Evolutionary conservation across 2,329 filamentous ascomycete species (phyloP), one percentile per base, ranked within the genome.

Genomic region (Macrophomina pseudophaseolina): DNA sequence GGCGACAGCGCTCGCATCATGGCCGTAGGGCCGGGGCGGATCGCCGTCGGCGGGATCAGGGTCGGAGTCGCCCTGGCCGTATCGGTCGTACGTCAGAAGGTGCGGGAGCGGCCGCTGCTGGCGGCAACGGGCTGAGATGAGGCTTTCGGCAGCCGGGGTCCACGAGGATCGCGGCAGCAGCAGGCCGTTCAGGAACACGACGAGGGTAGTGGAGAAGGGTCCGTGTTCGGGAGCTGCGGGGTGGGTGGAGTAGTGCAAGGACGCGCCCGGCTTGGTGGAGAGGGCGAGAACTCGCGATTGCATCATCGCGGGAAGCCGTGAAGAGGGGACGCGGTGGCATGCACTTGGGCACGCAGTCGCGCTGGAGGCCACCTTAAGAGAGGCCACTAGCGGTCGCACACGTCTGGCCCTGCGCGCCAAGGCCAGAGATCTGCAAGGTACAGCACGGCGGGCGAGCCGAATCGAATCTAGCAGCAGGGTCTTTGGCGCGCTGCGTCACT

Each of bases 51-150:
- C 69, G 14, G 76, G 81, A 58, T 87, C 84, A 3, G 74, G 72
- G n/a, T 85, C 84, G 56, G 72, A 82, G 70, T 76, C 81, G 9
- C 85, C 86, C 72, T 88, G 86, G 8, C 86, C 86, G 69, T 83
- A 87, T 49, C 86, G 84, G 73, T 88, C 86, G 68, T 88, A 88
- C 52, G 81, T 82, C 3, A 88, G 76, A 18, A 87, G 72, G 14
- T 78, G 76, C 1, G 82, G 82, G 59, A 78, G 76, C 9, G 73
- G 70, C 2, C 74, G 66, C 5, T 71, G 66, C 51, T 69, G 46
- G 42, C 53, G 65, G 11, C 74, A 69, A 46, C 75, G 65, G 52
- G 75, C 74, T 32, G 74, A 68, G 3, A 75, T 58, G 35, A 79
- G 77, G 14, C 66, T 66, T 12, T 69, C 66, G 18, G 82, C 79